Percentiles rank a stretch among this genome's conserved stretches.
phyloP scores from a whole-genome alignment of 768 basidiomycete species.

The Rhizopogon vinicolor region DNA sequence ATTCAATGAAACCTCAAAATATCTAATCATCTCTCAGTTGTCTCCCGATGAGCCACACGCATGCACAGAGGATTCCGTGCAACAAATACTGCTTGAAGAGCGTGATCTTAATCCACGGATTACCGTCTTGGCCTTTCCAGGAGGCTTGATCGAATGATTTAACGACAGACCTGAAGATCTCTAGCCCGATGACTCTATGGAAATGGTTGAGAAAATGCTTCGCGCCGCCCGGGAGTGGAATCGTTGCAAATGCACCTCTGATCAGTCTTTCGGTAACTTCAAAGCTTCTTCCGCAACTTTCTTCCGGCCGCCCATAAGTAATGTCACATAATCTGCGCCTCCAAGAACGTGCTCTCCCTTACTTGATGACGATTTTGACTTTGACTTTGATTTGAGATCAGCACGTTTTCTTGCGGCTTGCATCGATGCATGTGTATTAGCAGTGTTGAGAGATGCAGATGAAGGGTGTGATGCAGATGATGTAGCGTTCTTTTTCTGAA shows the following conservation, averaged over 20 bases:
- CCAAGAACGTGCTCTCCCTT: slow-evolving; percentile 49
- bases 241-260: slow-evolving; percentile 31
- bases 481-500: slow-evolving; percentile 22
- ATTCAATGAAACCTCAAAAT: too few relatives aligned
- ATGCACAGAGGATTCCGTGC: neutral
- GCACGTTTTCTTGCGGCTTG: slow-evolving; percentile 25
- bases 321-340: slow-evolving; percentile 70
- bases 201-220: slow-evolving; percentile 73
- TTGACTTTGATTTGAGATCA: slow-evolving; percentile 19
- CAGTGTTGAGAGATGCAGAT: neutral
- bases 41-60: too few relatives aligned
- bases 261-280: slow-evolving; percentile 41
- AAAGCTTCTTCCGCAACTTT: slow-evolving; percentile 63
- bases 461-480: slow-evolving; percentile 6
- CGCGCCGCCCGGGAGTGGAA: slow-evolving; percentile 58
- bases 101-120: neutral
- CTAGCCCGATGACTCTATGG: slow-evolving; percentile 32
- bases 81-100: neutral
- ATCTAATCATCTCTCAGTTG: too few relatives aligned
- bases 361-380: slow-evolving; percentile 4
- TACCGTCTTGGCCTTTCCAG: neutral
- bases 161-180: neutral
- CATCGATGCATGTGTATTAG: neutral
- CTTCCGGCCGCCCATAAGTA: slow-evolving; percentile 67
- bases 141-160: neutral